Evolutionary conservation across 306 rosid genomes (phyloP).

Genomic region (Fragaria iinumae): DNA sequence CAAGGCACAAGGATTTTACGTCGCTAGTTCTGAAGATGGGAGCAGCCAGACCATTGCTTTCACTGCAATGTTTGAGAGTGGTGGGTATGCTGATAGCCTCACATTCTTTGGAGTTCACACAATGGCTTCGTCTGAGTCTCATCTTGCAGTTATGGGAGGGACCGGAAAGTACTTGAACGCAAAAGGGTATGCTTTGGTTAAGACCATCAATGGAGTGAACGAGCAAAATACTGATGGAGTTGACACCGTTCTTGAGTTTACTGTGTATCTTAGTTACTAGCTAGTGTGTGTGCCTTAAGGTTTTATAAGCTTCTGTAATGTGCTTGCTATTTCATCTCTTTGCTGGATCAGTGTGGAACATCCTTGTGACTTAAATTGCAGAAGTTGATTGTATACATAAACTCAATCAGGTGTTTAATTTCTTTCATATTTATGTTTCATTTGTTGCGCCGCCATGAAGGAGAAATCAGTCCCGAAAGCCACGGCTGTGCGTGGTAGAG

Average conservation of each 20-base stretch:
- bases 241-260: constrained; percentile 56
- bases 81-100: constrained; percentile 59
- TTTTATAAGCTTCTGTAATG: not conserved
- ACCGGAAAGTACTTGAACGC: constrained; percentile 76
- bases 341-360: constrained; percentile 10
- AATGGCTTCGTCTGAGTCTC: constrained; percentile 64
- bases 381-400: not conserved
- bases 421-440: not conserved
- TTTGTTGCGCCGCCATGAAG: too few species aligned
- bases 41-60: constrained; percentile 73
- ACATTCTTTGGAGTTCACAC: constrained; percentile 76
- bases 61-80: constrained; percentile 68
- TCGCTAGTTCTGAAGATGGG: constrained; percentile 72
- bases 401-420: not conserved
- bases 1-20: constrained; percentile 79
- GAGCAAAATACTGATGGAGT: constrained; percentile 62
- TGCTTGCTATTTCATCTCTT: constrained; percentile 10
- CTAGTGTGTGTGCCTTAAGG: not conserved
- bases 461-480: too few species aligned
- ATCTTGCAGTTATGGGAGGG: constrained; percentile 81
- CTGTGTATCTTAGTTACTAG: constrained; percentile 51
- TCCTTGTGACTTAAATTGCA: constrained; percentile 1
- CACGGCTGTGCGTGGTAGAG: too few species aligned
- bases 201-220: constrained; percentile 43
- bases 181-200: constrained; percentile 55